Conservation (phyloP, 371 early-diverging fungal genomes). For the Circinella umbellata region DNA sequence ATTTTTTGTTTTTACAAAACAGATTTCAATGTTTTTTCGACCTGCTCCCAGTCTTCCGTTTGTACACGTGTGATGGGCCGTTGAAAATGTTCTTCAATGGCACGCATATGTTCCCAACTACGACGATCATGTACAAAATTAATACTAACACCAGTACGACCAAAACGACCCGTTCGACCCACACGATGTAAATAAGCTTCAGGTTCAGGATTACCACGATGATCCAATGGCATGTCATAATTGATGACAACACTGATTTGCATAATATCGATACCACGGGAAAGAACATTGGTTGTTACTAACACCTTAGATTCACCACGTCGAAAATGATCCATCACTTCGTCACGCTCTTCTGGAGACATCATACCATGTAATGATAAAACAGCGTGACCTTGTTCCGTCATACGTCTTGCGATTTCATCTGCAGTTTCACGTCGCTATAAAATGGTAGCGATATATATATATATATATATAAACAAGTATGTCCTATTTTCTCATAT, state of each 20-base stretch:
- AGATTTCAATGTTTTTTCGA: conserved; percentile 76
- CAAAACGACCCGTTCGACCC: conserved; percentile 99
- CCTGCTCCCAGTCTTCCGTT: conserved; percentile 77
- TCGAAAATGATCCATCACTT: conserved; percentile 92
- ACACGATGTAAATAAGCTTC: conserved; percentile 99
- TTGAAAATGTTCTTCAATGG: conserved; percentile 79
- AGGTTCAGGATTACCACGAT: conserved; percentile 67
- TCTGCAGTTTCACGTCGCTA: conserved; percentile 86
- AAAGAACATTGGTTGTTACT: conserved; percentile 95
- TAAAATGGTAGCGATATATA: neutral
- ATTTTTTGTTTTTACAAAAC: conserved; percentile 9
- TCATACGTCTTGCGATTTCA: conserved; percentile 77
- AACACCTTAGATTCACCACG: conserved; percentile 92
- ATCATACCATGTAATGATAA: conserved; percentile 90
- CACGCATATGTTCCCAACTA: conserved; percentile 74
- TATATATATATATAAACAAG: too few relatives aligned
- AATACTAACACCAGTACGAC: conserved; percentile 94
- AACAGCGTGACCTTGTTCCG: conserved; percentile 84
- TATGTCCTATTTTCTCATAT: too few relatives aligned
- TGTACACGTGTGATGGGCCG: conserved; percentile 77
- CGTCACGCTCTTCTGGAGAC: conserved; percentile 85
- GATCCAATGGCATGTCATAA: conserved; percentile 91
- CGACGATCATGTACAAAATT: conserved; percentile 91
- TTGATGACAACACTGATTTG: conserved; percentile 98
- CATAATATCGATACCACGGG: conserved; percentile 97